Base-by-base conservation (phyloP, 2,329 filamentous ascomycete species). In the Venturia nashicola region DNA sequence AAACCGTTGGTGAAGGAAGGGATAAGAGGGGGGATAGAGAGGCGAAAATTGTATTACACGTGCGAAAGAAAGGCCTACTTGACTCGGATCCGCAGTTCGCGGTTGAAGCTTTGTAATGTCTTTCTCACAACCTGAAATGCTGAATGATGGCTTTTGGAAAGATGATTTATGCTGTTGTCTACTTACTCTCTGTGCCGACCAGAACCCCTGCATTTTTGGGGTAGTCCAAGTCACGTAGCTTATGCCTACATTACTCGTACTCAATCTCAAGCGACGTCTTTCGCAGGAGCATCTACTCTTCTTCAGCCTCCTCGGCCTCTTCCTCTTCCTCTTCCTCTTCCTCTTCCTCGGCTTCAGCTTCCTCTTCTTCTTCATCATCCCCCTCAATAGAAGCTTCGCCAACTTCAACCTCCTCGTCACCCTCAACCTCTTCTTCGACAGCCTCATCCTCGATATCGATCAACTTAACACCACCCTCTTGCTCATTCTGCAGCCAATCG, bases 401-500 rank as follows among this genome's bases (percentile, higher is more conserved):
- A 34, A 36, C 64, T 20, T 66, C 65, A 27, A 43, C 64, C 54
- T 71, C 73, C 36, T 70, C 74, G 20, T 69, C 73, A 44, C 70
- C 72, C 6, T 67, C 72, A 27, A 71, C 73, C 12, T 67, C 69
- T 18, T 71, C 73, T 63, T 74, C 74, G 51, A 75, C 75, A 42
- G 76, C 76, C 61, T 76, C 72, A 46, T 59, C 68, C 72, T 76
- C 70, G 67, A 72, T 73, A 65, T 72, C 72, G 70, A 66, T 74
- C 68, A 64, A 72, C 70, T 71, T 78, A 67, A 68, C 75, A 3
- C 79, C 80, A 3, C 89, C 88, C 69, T 91, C 86, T 65, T 82
- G 83, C 78, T 97, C 94, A 67, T 96, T 73, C 71, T 83, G 82
- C 69, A 97, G 73, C 80, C 90, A 97, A 75, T 94, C 88, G 5